Conservation (phyloP, 176 grass and related monocot species). For the Thalia dealbata region DNA sequence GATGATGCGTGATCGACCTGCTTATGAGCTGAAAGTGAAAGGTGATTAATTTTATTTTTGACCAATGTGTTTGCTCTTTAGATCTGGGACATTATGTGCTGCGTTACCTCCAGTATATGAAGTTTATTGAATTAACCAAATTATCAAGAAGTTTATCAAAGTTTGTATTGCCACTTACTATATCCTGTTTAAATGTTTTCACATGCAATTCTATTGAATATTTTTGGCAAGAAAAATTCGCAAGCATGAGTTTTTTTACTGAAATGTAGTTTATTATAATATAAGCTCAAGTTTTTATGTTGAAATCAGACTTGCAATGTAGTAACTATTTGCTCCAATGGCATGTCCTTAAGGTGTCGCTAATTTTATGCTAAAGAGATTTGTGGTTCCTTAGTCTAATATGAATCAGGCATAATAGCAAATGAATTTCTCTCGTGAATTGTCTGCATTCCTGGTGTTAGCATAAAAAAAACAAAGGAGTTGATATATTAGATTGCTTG, state of each 20-base stretch:
- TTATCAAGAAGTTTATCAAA: background rate
- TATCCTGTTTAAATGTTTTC: background rate
- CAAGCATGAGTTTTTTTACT: background rate
- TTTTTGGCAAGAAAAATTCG: background rate
- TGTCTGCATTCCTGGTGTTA: background rate
- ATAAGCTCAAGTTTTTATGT: no score
- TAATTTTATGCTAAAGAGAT: background rate
- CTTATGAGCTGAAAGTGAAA: conserved; percentile 99
- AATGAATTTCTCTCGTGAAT: no score
- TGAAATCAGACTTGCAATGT: background rate
- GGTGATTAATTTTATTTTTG: conserved; percentile 33
- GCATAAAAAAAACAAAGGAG: background rate
- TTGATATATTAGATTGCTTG: background rate
- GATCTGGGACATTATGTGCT: background rate
- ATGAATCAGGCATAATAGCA: no score
- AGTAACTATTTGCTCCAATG: background rate
- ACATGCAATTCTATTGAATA: background rate
- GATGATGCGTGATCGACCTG: conserved; percentile 86
- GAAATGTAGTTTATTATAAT: no score
- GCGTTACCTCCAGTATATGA: background rate
- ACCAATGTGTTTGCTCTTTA: background rate
- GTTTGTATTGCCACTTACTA: background rate
- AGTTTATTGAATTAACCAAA: background rate
- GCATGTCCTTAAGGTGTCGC: background rate
- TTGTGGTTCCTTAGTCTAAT: background rate